A percentile compares a stretch with the other conserved stretches of the same genome.
phyloP scores from a whole-genome alignment of 805 yeast species.

The Pichia nanzhaoensis region DNA sequence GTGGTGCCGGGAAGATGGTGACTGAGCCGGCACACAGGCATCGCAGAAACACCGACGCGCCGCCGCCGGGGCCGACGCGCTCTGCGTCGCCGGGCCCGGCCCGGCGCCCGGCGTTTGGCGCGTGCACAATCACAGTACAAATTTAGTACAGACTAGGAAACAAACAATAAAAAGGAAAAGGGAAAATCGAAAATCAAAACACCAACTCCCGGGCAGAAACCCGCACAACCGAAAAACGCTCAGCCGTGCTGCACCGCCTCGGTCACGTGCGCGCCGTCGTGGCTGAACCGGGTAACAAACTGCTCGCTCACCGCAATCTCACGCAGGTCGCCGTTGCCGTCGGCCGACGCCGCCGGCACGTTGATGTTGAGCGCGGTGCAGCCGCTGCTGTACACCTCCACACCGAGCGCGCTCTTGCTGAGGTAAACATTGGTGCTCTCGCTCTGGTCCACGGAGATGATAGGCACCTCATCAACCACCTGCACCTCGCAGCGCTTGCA shows the following conservation, averaged over 20 bases:
- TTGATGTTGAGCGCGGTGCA: conserved; percentile 83
- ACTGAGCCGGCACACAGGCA: too few species aligned
- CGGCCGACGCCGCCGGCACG: conserved; percentile 34
- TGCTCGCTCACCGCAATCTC: conserved; percentile 92
- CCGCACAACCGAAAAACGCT: too few species aligned
- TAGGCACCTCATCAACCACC: conserved; percentile 73
- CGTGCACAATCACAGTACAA: too few species aligned
- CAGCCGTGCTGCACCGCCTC: conserved; percentile 78
- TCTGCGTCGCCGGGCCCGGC: too few species aligned
- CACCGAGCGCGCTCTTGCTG: conserved; percentile 26
- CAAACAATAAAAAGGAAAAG: too few species aligned
- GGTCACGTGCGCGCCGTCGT: conserved; percentile 54
- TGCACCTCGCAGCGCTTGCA: conserved; percentile 78
- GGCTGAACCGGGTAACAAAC: conserved; percentile 57
- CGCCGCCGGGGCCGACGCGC: neutral
- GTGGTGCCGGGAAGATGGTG: too few species aligned
- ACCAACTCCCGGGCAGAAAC: too few species aligned
- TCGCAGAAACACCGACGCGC: too few species aligned
- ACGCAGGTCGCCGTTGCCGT: conserved; percentile 59
- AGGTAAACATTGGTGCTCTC: conserved; percentile 75
- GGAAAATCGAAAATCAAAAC: too few species aligned
- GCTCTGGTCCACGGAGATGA: conserved; percentile 80
- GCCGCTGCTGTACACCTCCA: conserved; percentile 77
- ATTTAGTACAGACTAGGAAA: too few species aligned
- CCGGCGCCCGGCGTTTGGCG: neutral